phyloP scores from a whole-genome alignment of 805 yeast genomes.

The Hanseniaspora pseudoguilliermondii region DNA sequence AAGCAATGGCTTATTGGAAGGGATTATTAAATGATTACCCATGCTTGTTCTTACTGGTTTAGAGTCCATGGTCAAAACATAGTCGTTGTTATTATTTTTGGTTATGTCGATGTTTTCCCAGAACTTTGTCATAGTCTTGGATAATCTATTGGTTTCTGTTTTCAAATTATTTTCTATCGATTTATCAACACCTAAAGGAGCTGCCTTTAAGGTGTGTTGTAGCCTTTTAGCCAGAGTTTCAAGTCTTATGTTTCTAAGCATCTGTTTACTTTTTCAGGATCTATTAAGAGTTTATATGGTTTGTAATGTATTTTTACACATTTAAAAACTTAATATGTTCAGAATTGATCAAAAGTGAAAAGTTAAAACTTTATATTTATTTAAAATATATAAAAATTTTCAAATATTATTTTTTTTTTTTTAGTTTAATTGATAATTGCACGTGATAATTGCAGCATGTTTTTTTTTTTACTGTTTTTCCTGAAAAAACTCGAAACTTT shows the following conservation, averaged over 20 bases:
- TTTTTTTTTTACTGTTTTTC: too few relatives aligned
- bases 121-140: slow-evolving; percentile 58
- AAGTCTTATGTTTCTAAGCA: neutral
- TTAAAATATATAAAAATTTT: too few relatives aligned
- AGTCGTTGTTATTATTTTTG: slow-evolving; percentile 20
- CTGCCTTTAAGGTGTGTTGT: slow-evolving; percentile 9
- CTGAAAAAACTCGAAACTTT: too few relatives aligned
- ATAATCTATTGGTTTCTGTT: slow-evolving; percentile 56
- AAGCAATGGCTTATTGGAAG: slow-evolving; percentile 42
- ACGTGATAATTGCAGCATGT: too few relatives aligned
- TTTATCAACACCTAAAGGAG: slow-evolving; percentile 23
- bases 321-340: too few relatives aligned
- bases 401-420: too few relatives aligned
- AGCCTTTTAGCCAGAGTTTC: neutral
- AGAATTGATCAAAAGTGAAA: too few relatives aligned
- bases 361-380: too few relatives aligned
- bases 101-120: slow-evolving; percentile 58
- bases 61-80: slow-evolving; percentile 53
- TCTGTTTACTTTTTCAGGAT: neutral
- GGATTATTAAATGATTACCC: slow-evolving; percentile 59
- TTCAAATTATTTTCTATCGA: slow-evolving; percentile 40
- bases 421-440: too few relatives aligned
- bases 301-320: too few relatives aligned
- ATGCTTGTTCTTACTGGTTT: slow-evolving; percentile 74
- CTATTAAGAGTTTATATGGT: neutral